Evolutionary conservation across 2,329 filamentous ascomycete genomes (phyloP).

Genomic region (Emydomyces testavorans): DNA sequence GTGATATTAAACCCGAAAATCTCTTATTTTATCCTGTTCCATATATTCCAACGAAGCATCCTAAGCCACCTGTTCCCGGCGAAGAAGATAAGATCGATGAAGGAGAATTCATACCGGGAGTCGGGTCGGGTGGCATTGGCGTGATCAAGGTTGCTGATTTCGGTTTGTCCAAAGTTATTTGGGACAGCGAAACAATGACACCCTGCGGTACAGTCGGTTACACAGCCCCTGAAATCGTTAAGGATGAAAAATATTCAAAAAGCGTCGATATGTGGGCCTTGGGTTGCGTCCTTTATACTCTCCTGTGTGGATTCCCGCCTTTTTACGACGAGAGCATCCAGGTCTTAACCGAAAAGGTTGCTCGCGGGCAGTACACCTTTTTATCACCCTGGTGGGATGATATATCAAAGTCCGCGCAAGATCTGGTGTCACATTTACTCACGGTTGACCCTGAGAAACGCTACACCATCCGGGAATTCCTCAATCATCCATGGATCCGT

Average conservation of each 20-base stretch:
- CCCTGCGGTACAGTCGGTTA: conserved; percentile 98
- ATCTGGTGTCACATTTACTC: conserved; percentile 82
- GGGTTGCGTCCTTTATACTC: conserved; percentile 89
- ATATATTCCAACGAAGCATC: conserved; percentile 65
- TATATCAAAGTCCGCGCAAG: conserved; percentile 87
- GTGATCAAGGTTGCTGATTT: conserved; percentile 97
- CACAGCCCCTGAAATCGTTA: conserved; percentile 95
- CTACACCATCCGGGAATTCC: conserved; percentile 84
- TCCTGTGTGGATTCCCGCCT: conserved; percentile 93
- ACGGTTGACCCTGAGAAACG: conserved; percentile 92
- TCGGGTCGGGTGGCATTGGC: conserved; percentile 82
- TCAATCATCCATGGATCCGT: conserved; percentile 88
- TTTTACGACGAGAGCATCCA: conserved; percentile 99
- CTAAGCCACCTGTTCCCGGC: conserved; percentile 69
- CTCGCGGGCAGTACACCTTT: conserved; percentile 92
- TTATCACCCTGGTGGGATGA: conserved; percentile 99
- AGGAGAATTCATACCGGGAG: conserved; percentile 74
- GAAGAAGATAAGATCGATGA: conserved; percentile 97
- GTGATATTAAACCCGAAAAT: conserved; percentile 97
- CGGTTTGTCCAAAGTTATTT: conserved; percentile 92
- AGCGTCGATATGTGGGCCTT: conserved; percentile 99
- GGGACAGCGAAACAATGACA: conserved; percentile 97
- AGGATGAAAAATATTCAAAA: conserved; percentile 97
- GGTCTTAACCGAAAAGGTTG: conserved; percentile 93
- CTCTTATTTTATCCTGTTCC: conserved; percentile 82